phyloP scores from a whole-genome alignment of 2,329 filamentous ascomycete genomes.

The Arachnopeziza araneosa region DNA sequence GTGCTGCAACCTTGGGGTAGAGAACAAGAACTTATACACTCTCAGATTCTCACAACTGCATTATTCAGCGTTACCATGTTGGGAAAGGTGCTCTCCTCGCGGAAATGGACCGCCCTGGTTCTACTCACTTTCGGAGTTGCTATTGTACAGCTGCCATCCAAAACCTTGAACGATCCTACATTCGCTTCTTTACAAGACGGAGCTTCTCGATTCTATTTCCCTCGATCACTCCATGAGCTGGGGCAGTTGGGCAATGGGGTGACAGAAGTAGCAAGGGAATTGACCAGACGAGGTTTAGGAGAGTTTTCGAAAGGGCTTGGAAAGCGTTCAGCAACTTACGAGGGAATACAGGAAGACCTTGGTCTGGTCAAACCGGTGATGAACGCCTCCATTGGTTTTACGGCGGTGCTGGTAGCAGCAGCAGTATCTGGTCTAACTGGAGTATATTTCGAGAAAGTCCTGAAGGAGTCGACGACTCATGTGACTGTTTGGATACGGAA shows the following conservation, averaged over 20 bases:
- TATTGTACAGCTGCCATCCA: slow-evolving; percentile 70
- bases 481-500: slow-evolving; percentile 91
- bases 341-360: slow-evolving; percentile 71
- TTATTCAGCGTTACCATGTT: slow-evolving; percentile 79
- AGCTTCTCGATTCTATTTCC: slow-evolving; percentile 55
- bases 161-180: slow-evolving; percentile 45
- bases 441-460: slow-evolving; percentile 83
- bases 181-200: slow-evolving; percentile 59
- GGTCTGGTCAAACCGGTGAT: slow-evolving; percentile 47
- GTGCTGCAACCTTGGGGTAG: slow-evolving; percentile 4
- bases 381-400: slow-evolving; percentile 74
- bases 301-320: slow-evolving; percentile 39
- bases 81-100: slow-evolving; percentile 60
- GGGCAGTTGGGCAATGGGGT: slow-evolving; percentile 55
- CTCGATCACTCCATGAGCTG: slow-evolving; percentile 72
- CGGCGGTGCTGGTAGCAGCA: slow-evolving; percentile 73
- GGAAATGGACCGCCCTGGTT: slow-evolving; percentile 76
- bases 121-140: slow-evolving; percentile 77
- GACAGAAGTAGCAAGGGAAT: slow-evolving; percentile 43
- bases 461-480: slow-evolving; percentile 73
- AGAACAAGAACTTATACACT: slow-evolving; percentile 10
- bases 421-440: slow-evolving; percentile 78
- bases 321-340: slow-evolving; percentile 80
- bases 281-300: slow-evolving; percentile 44
- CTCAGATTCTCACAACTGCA: slow-evolving; percentile 75